phyloP scores from a whole-genome alignment of 1,139 yeast genomes.

The Scheffersomyces insectosa region DNA sequence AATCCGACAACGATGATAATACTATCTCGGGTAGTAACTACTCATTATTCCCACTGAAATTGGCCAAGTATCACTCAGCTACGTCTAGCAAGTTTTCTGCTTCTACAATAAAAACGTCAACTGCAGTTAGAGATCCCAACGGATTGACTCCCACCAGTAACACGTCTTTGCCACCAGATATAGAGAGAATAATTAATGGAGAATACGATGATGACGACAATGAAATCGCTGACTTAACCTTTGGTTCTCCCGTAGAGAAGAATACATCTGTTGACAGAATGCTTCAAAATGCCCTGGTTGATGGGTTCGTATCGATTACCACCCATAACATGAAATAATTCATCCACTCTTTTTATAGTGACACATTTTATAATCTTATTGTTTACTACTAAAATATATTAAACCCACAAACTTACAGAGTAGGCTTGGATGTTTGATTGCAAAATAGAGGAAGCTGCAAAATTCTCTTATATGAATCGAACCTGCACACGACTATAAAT shows the following conservation, averaged over 20 bases:
- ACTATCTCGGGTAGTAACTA: slow-evolving; percentile 7
- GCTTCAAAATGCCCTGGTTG: slow-evolving; percentile 5
- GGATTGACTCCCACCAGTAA: slow-evolving; percentile 2
- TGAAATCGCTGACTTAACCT: not conserved
- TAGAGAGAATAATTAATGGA: slow-evolving; percentile 6
- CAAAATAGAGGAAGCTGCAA: no score
- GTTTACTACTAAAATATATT: no score
- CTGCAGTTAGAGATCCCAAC: slow-evolving; percentile 9
- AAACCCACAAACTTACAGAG: no score
- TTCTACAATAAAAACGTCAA: slow-evolving; percentile 1
- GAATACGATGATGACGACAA: slow-evolving; percentile 1
- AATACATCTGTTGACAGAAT: slow-evolving; percentile 6
- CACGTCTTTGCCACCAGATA: slow-evolving; percentile 8
- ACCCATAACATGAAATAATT: slow-evolving; percentile 6
- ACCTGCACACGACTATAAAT: no score
- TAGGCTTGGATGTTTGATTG: no score
- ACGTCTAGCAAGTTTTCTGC: not conserved
- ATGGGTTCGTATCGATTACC: slow-evolving; percentile 7
- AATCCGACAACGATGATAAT: slow-evolving; percentile 2
- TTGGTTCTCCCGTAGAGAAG: slow-evolving; percentile 5
- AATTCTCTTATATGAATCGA: no score
- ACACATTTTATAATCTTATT: no score
- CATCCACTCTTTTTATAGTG: not conserved
- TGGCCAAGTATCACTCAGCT: not conserved
- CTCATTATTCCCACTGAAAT: slow-evolving; percentile 1